Percentiles rank a stretch among this genome's conserved stretches.
Evolutionary conservation across 2,329 filamentous ascomycete genomes (phyloP).

Genomic region (Cucurbitaria berberidis): DNA sequence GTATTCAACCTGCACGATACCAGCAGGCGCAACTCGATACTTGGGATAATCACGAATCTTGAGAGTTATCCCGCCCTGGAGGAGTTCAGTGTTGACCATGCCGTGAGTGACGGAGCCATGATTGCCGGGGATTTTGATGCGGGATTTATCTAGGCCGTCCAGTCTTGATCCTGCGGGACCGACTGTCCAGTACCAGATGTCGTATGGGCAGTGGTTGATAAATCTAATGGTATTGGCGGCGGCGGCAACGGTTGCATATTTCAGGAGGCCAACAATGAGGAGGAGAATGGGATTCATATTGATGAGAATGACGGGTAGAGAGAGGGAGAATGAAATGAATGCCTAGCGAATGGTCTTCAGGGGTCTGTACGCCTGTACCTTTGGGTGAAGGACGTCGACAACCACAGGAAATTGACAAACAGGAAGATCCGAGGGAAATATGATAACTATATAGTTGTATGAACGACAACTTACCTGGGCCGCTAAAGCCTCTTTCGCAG

Average conservation of each 20-base stretch:
- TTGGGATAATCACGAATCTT: constrained; percentile 31
- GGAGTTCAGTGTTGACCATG: constrained; percentile 15
- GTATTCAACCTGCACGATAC: constrained; percentile 35
- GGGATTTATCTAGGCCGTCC: constrained; percentile 10
- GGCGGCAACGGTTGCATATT: not conserved
- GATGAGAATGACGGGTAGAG: not conserved
- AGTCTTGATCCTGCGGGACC: constrained; percentile 3
- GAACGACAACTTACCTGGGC: no score
- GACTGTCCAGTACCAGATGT: constrained; percentile 30
- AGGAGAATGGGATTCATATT: constrained; percentile 3
- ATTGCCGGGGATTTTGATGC: constrained; percentile 13
- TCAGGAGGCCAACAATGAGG: not conserved
- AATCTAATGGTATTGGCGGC: constrained; percentile 26
- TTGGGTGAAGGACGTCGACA: not conserved
- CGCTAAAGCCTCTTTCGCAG: no score
- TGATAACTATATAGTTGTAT: no score
- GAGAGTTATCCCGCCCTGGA: constrained; percentile 20
- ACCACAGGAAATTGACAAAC: no score
- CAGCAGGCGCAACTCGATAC: constrained; percentile 21
- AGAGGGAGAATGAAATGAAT: not conserved
- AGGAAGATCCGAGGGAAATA: no score
- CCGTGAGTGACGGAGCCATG: constrained; percentile 8
- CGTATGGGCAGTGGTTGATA: constrained; percentile 32
- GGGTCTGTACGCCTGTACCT: not conserved
- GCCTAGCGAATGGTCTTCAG: no score